Percentiles rank a stretch among this genome's conserved stretches.
Evolutionary conservation across 2,329 filamentous ascomycete genomes (phyloP).

Genomic region (Penicillium italicum): DNA sequence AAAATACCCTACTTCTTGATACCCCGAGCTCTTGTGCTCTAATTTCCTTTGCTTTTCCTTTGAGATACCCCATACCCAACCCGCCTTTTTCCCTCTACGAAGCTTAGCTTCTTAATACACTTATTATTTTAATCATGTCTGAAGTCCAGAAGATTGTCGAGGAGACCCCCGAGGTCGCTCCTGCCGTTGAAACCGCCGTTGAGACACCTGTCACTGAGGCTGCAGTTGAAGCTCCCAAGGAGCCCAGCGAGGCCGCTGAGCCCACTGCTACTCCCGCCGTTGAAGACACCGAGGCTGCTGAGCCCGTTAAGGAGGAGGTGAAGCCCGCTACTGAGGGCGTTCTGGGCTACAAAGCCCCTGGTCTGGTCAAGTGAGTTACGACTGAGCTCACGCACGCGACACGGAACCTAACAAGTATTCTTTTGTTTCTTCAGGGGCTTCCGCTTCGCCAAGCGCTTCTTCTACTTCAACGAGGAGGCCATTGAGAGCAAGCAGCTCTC

Average conservation of each 20-base stretch:
- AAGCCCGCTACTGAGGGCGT: constrained; percentile 77
- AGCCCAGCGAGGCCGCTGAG: constrained; percentile 13
- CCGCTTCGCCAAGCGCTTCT: constrained; percentile 87
- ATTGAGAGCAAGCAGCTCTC: constrained; percentile 70
- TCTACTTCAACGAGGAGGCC: constrained; percentile 75
- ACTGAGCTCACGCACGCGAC: not conserved
- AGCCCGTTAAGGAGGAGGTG: constrained; percentile 41
- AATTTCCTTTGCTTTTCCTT: constrained; percentile 28
- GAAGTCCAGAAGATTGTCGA: constrained; percentile 27
- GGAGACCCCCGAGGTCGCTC: constrained; percentile 25
- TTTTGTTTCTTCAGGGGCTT: constrained; percentile 62
- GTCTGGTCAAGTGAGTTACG: constrained; percentile 76
- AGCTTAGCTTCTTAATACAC: constrained; percentile 26
- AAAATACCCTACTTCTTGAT: constrained; percentile 25
- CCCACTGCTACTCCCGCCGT: constrained; percentile 8
- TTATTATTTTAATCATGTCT: constrained; percentile 30
- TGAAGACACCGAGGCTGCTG: constrained; percentile 16
- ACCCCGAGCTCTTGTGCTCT: constrained; percentile 28
- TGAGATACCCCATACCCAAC: constrained; percentile 26
- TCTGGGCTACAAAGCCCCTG: constrained; percentile 85
- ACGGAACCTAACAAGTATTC: constrained; percentile 9
- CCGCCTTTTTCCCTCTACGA: constrained; percentile 11
- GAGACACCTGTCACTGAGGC: constrained; percentile 14
- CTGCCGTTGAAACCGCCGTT: constrained; percentile 14
- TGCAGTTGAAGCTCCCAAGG: constrained; percentile 11